Percentiles rank a stretch among this genome's conserved stretches.
Evolutionary conservation across 805 yeast species (phyloP).

Genomic region (Komagataella mondaviorum): DNA sequence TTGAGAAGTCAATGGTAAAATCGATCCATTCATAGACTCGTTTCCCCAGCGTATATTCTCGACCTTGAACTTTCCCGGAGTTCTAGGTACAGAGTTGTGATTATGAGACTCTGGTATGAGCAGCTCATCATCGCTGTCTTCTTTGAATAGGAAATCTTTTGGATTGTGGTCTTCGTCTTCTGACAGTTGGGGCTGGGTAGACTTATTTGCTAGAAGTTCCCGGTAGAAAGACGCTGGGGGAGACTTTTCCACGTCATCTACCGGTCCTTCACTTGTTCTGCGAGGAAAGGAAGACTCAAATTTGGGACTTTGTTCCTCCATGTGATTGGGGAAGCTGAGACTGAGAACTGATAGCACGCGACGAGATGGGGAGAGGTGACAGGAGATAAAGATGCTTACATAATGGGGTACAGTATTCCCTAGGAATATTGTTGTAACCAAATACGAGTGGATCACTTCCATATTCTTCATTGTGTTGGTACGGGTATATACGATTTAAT

Average conservation of each 20-base stretch:
- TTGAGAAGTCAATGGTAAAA: neutral
- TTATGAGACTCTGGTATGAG: neutral
- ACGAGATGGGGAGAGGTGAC: neutral
- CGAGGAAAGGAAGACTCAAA: neutral
- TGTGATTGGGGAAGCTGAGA: neutral
- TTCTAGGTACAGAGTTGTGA: neutral
- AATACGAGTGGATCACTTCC: too few relatives aligned
- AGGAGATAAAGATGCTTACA: neutral
- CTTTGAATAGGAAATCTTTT: neutral
- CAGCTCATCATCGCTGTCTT: neutral
- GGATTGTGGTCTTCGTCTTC: neutral
- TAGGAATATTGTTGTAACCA: too few relatives aligned
- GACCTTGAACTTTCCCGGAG: neutral
- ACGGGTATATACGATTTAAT: too few relatives aligned
- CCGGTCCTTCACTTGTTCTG: neutral
- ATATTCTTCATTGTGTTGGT: too few relatives aligned
- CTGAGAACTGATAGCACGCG: neutral
- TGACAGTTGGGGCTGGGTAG: neutral
- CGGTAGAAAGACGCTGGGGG: neutral
- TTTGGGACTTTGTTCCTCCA: neutral
- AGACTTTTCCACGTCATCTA: neutral
- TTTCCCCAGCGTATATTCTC: neutral
- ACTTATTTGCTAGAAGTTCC: neutral
- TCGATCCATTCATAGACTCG: neutral
- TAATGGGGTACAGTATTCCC: neutral